A percentile compares a stretch with the other conserved stretches of the same genome.
phyloP scores from a whole-genome alignment of 2,329 filamentous ascomycete genomes.

The Aspergillus arachidicola region DNA sequence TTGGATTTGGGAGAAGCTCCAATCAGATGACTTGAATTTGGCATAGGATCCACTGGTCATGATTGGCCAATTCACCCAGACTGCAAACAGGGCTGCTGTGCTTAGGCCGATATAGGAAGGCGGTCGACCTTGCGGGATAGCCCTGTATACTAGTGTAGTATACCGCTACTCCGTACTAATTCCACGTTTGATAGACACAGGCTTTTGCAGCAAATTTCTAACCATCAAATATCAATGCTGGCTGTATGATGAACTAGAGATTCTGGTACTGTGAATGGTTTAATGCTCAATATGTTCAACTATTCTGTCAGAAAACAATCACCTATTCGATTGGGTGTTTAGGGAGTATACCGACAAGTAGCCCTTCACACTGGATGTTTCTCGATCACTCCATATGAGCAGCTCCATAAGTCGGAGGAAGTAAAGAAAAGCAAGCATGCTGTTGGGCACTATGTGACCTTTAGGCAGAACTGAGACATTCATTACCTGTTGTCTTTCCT shows the following conservation, averaged over 20 bases:
- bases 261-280: no score
- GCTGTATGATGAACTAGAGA: no score
- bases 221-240: not conserved
- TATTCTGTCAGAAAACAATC: not conserved
- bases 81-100: not conserved
- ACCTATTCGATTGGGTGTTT: not conserved
- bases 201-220: not conserved
- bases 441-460: no score
- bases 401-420: no score
- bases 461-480: no score
- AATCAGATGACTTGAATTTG: not conserved
- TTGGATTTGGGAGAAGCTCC: not conserved
- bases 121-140: not conserved
- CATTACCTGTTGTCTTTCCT: no score
- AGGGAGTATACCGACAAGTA: not conserved
- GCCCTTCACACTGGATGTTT: no score
- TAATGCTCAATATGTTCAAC: no score
- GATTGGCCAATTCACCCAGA: not conserved
- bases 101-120: not conserved
- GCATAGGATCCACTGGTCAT: not conserved
- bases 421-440: no score
- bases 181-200: not conserved
- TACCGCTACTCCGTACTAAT: not conserved
- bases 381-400: no score
- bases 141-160: not conserved